phyloP scores from a whole-genome alignment of 2,329 filamentous ascomycete genomes.

The Nothomitra cinnamomea region DNA sequence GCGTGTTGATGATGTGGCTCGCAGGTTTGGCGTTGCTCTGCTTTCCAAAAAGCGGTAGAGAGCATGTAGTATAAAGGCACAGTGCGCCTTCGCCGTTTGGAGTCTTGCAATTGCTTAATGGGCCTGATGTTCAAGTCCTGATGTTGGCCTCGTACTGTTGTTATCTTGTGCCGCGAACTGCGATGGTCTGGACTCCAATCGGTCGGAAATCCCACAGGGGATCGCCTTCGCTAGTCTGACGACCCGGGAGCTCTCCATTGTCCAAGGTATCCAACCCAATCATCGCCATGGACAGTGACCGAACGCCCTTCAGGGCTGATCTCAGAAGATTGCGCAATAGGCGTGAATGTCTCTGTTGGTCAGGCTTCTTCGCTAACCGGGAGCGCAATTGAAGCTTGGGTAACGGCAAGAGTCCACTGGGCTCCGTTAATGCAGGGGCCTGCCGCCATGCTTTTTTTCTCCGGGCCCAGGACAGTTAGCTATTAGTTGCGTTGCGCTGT shows the following conservation, averaged over 20 bases:
- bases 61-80: neutral
- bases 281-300: neutral
- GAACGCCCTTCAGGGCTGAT: neutral
- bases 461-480: no score
- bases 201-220: neutral
- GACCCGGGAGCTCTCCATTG: neutral
- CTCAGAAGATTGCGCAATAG: no score
- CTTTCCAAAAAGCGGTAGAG: neutral
- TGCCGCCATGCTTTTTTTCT: no score
- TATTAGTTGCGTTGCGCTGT: no score
- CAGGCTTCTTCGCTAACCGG: no score
- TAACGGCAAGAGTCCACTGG: no score
- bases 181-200: neutral
- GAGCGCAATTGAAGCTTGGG: no score
- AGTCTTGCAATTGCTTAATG: neutral
- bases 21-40: constrained; percentile 1
- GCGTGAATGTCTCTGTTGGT: no score
- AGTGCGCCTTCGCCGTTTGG: neutral
- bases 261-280: neutral
- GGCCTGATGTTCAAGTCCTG: neutral
- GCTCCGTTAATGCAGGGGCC: no score
- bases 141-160: neutral
- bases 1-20: constrained; percentile 2
- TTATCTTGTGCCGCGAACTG: neutral
- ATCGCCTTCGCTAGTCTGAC: neutral